These are phyloP conservation scores for Lentinula guzmanii DNA, from an alignment of 768 basidiomycete species.

Conservation along the genomic window DNA sequence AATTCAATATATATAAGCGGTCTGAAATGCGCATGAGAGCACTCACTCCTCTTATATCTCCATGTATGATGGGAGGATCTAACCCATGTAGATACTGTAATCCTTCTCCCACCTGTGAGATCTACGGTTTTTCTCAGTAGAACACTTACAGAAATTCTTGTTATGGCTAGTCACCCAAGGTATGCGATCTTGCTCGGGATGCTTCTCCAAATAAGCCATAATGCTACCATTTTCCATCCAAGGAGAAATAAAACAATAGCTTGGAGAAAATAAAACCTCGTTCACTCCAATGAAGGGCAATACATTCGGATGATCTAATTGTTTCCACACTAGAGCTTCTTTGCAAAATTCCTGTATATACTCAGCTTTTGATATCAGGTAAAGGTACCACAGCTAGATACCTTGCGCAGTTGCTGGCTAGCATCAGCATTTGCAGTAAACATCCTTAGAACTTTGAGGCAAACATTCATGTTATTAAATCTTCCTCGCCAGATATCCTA, in stretches of 20 bases:
- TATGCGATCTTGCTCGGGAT: conserved; percentile 3
- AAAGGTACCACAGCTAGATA: neutral
- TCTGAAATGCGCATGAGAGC: neutral
- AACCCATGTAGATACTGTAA: conserved; percentile 5
- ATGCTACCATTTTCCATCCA: conserved; percentile 22
- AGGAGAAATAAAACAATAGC: conserved; percentile 17
- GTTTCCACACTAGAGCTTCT: conserved; percentile 18
- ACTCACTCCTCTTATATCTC: conserved; percentile 3
- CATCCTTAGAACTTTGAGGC: conserved; percentile 8
- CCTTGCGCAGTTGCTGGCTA: neutral
- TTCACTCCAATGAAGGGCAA: conserved; percentile 17
- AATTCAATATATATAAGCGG: neutral
- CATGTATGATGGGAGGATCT: conserved; percentile 5
- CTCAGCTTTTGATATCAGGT: neutral
- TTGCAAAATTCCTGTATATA: conserved; percentile 14
- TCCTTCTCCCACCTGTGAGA: neutral
- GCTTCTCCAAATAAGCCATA: conserved; percentile 13
- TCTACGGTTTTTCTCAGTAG: neutral
- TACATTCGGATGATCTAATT: conserved; percentile 13
- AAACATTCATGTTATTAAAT: neutral
- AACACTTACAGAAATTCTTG: neutral
- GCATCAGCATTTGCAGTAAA: neutral
- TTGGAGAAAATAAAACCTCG: conserved; percentile 12
- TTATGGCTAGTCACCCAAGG: neutral
- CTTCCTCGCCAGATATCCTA: conserved; percentile 9